Evolutionary conservation across 2,329 filamentous ascomycete genomes (phyloP).

Genomic region (Alternaria postmessia): DNA sequence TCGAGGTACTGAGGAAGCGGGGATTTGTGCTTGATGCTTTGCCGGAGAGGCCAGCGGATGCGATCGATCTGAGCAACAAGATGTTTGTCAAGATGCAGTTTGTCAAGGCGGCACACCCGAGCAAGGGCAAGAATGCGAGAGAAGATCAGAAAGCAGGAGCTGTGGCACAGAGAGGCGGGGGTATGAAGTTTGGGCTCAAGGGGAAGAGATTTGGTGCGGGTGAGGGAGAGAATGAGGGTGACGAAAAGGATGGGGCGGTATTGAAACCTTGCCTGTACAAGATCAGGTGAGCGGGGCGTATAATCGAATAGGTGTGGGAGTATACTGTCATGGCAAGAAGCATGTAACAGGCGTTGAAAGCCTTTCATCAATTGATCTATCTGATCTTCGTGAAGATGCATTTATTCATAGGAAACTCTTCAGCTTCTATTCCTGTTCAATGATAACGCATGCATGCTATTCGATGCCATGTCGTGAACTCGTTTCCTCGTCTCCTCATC

Average conservation of each 20-base stretch:
- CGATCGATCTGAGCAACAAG: constrained; percentile 86
- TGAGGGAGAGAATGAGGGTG: constrained; percentile 53
- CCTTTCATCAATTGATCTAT: neutral
- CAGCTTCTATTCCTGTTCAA: constrained; percentile 1
- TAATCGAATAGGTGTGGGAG: neutral
- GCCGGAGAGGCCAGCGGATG: constrained; percentile 63
- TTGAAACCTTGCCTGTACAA: constrained; percentile 98
- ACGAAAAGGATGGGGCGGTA: constrained; percentile 71
- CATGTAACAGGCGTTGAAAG: neutral
- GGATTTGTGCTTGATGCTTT: constrained; percentile 77
- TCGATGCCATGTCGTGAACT: constrained; percentile 18
- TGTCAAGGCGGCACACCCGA: constrained; percentile 79
- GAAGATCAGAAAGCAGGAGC: constrained; percentile 41
- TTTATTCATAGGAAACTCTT: neutral
- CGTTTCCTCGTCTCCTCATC: constrained; percentile 12
- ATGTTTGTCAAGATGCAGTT: constrained; percentile 99
- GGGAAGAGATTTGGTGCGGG: constrained; percentile 15
- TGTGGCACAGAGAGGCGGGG: constrained; percentile 53
- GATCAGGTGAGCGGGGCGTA: constrained; percentile 60
- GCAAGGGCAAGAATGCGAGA: constrained; percentile 75
- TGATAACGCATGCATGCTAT: constrained; percentile 19
- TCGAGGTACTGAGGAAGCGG: constrained; percentile 79
- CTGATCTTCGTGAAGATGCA: neutral
- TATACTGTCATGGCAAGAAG: neutral
- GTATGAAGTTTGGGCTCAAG: constrained; percentile 39